Base-by-base conservation (phyloP, 1,284 basidiomycete species). In the Sporisorium scitamineum region DNA sequence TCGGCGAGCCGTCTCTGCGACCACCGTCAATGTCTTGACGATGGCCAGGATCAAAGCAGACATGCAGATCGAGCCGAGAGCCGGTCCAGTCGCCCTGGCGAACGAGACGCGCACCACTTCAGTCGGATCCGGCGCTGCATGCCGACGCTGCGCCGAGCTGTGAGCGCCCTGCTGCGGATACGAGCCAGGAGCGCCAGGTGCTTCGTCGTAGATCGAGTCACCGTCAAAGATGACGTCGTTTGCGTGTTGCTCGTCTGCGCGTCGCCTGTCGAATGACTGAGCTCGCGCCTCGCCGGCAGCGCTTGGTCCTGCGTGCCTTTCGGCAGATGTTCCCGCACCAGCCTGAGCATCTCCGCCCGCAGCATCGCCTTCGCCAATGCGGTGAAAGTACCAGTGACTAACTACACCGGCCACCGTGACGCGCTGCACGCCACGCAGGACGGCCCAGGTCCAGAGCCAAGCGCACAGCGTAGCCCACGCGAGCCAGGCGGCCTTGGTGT, bases 391-490 rank as follows among this genome's bases (percentile, higher is more conserved):
- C 94, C 94, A 97, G 44, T 92, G 91, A 1, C 94, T 95, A 41
- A 97, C 90, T 1, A 95, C 93, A 27, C 91, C 92, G 0, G 93
- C 91, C 51, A 92, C 91, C 0, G 91, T 90, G 44, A 92, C 93
- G 6, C 93, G 88, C 57, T 94, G 87, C 0, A 94, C 85, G 0
- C 95, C 94, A 32, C 94, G 89, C 16, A 93, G 90, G 3, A 97
- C 91, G 18, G 91, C 92, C 93, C 94, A 95, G 11, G 90, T 92
- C 94, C 94, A 97, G 2, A 95, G 86, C 93, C 94, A 96, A 0
- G 93, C 88, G 0, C 87, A 87, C 2, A 92, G 87, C 0, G 91
- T 89, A 3, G 89, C 88, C 47, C 89, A 88, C 22, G 94, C 93
- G 0, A 92, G 89, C 91, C 92, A 94, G 57, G 92, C 90, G 0